Evolutionary conservation across 2,329 filamentous ascomycete species (phyloP), one percentile per base, ranked within the genome.

Genomic region (Fusarium sp.): DNA sequence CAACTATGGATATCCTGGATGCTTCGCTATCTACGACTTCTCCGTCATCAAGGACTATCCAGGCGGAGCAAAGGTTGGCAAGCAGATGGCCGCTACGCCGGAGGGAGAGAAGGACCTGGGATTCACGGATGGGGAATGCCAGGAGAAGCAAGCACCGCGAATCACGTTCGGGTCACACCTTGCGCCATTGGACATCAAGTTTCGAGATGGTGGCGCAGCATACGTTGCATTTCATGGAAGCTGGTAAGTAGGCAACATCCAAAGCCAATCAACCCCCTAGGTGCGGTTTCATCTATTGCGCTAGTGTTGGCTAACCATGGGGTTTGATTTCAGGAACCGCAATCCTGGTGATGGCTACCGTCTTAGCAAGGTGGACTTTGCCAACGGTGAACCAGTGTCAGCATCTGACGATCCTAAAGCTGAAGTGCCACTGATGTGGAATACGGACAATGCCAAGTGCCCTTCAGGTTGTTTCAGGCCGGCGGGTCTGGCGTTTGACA

Each of bases 1-100:
- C 11, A 61, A 61, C 44, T 61, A 61, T 4, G 58, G 58, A 44
- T 61, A 61, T 26, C 58, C 58, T 2, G 58, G 58, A 6, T 61
- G 58, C 8, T 61, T 61, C n/a, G 7, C 58, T 1, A 60, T 61
- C 8, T 61, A 60, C 14, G 58, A 61, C 18, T 15, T 55, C 1
- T 61, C 58, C 2, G n/a, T 26, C 3, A 8, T 61, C 18, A 43
- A 61, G 11, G 24, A 39, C 2, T 61, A 38, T 14, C 58, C 58
- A 0, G 38, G 44, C 1, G 58, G 58, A 11, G 55, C 58, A 44
- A 7, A 38, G 14, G 44, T 61, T 14, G 44, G 58, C 7, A 60
- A 60, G 15, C 58, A 61, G 4, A 51, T 61, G 33, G 58, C 58
- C 6, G 58, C 28, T 1, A 61, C 55, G 3, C 58, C 58, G 0